Evolutionary conservation across 352 stramenopile genomes (phyloP), one percentile per base, ranked within the genome.

Genomic region (Phytophthora pini): DNA sequence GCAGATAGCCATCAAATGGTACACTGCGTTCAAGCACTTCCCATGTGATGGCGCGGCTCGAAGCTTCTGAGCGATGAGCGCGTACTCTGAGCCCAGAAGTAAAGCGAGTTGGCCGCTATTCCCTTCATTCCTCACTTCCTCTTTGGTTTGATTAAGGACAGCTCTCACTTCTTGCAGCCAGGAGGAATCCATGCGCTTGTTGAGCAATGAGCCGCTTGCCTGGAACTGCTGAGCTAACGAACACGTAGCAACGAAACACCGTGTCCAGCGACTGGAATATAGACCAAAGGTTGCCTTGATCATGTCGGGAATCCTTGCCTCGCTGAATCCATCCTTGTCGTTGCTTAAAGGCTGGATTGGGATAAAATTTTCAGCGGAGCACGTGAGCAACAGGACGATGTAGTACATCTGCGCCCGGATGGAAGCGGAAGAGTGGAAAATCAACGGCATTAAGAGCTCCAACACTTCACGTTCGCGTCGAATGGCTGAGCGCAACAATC

Each of bases 321-420:
- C 58, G 49, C n/a, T 61, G 32, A n/a, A 7, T 46, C 44, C 27
- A 27, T 15, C 2, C 22, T 45, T 45, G 2, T 57, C 34, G 1
- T 57, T 36, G 40, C 26, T 64, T n/a, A 43, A 43, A 43, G 10
- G 38, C 3, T 45, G 36, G 13, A 41, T 38, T 0, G 55, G 57
- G 11, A 74, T 51, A 54, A 87, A 81, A 61, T 68, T 77, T 17
- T 93, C 84, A 9, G 41, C 15, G 1, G 74, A 76, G 51, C 84
- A 89, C 10, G 80, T 86, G 43, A 93, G 49, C 26, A 86, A 45
- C 17, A 93, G 41, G 15, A 90, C 15, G 31, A 90, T 72, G 43
- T 84, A 87, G 64, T 83, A 93, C 70, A 88, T 76, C 31, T 82
- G 68, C 34, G 79, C 69, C 13, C 83, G 83, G 56, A 92, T 72